These are phyloP conservation scores for Pseudogymnoascus sp. DNA, from an alignment of 2,329 filamentous ascomycete species.

Conservation along the genomic window DNA sequence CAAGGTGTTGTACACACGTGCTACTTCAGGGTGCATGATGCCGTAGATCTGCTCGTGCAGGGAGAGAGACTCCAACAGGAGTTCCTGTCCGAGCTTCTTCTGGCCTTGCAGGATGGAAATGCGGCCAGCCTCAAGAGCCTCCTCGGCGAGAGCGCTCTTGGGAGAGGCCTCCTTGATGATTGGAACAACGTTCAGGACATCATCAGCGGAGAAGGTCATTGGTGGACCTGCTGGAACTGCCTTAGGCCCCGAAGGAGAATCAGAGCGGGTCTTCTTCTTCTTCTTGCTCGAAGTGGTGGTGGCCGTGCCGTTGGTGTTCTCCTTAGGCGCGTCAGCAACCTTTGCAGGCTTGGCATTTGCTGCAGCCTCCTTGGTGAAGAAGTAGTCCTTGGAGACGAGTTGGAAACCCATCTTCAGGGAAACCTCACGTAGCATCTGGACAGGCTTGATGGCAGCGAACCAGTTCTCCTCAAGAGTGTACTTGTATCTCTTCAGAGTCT, in stretches of 20 bases:
- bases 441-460: conserved; percentile 56
- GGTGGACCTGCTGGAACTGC: conserved; percentile 33
- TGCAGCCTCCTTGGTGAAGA: conserved; percentile 43
- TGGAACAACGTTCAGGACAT: conserved; percentile 88
- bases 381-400: conserved; percentile 68
- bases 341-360: conserved; percentile 25
- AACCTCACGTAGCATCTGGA: conserved; percentile 84
- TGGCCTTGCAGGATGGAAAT: conserved; percentile 95
- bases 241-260: conserved; percentile 31
- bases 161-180: conserved; percentile 91
- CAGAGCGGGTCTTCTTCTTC: conserved; percentile 52
- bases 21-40: conserved; percentile 92
- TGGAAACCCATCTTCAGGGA: conserved; percentile 85
- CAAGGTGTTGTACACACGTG: conserved; percentile 85
- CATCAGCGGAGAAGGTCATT: conserved; percentile 69
- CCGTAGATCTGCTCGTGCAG: conserved; percentile 98
- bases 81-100: conserved; percentile 90
- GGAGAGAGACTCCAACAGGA: conserved; percentile 90
- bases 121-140: conserved; percentile 88
- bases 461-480: conserved; percentile 63
- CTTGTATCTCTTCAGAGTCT: conserved; percentile 67
- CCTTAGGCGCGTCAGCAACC: conserved; percentile 34
- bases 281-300: conserved; percentile 31
- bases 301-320: conserved; percentile 26
- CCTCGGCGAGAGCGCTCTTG: conserved; percentile 83